These are phyloP conservation scores for Monosporozyma solicola DNA, from an alignment of 805 yeast species.

Conservation along the genomic window DNA sequence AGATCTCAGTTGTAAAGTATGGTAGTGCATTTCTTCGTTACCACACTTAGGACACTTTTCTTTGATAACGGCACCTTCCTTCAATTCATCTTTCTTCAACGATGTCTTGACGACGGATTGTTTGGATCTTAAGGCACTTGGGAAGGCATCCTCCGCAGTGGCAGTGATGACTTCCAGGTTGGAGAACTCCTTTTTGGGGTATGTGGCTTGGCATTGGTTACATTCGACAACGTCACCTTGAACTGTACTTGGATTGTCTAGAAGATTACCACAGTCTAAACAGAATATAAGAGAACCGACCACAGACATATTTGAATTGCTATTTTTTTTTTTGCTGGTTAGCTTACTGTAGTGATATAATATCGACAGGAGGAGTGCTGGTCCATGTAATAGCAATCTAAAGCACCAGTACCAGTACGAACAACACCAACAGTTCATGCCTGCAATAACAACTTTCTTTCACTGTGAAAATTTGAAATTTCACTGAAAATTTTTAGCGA, in stretches of 20 bases:
- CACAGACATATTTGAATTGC: conserved; percentile 56
- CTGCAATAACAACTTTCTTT: neutral
- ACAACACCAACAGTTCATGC: neutral
- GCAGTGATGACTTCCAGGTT: conserved; percentile 79
- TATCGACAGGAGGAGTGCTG: neutral
- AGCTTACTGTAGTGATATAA: no score
- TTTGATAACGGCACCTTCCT: conserved; percentile 93
- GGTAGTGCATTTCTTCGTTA: conserved; percentile 95
- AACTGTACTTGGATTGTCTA: conserved; percentile 52
- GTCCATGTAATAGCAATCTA: neutral
- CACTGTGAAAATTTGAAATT: neutral
- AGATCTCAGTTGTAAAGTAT: conserved; percentile 89
- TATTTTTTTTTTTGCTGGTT: neutral
- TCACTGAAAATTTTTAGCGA: neutral
- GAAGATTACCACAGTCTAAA: conserved; percentile 80
- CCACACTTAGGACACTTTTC: conserved; percentile 99
- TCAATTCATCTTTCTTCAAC: conserved; percentile 65
- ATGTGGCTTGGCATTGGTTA: conserved; percentile 36
- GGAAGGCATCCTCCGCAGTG: conserved; percentile 90
- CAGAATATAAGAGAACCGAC: conserved; percentile 95
- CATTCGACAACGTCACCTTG: conserved; percentile 44
- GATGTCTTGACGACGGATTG: conserved; percentile 86
- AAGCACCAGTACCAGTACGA: no score
- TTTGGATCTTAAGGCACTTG: conserved; percentile 71
- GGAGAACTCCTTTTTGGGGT: conserved; percentile 42